A percentile compares a stretch with the other conserved stretches of the same genome.
phyloP scores from a whole-genome alignment of 345 rosid genomes.

The Excoecaria agallocha region DNA sequence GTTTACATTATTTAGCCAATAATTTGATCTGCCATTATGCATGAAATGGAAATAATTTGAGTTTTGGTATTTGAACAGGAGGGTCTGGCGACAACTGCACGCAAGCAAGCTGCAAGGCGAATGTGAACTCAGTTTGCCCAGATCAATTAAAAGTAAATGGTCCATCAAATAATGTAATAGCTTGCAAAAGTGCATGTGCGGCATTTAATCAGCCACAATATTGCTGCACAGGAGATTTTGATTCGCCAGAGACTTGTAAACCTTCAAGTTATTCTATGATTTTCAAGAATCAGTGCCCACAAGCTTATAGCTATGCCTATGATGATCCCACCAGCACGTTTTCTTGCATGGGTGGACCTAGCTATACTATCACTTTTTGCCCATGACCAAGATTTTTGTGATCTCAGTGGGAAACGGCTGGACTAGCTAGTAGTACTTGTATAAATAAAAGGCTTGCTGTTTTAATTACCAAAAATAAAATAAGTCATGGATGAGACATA shows the following conservation, averaged over 20 bases:
- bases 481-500: too few relatives aligned
- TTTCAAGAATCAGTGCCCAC: constrained; percentile 15
- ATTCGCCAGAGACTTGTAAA: constrained; percentile 16
- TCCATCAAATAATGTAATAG: constrained; percentile 22
- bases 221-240: constrained; percentile 33
- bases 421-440: too few relatives aligned
- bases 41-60: too few relatives aligned
- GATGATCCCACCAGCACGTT: constrained; percentile 13
- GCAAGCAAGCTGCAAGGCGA: constrained; percentile 18
- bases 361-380: constrained; percentile 14
- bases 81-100: constrained; percentile 22
- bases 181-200: constrained; percentile 42
- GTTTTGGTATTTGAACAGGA: too few relatives aligned
- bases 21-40: too few relatives aligned
- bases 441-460: too few relatives aligned
- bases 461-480: too few relatives aligned
- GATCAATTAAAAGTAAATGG: constrained; percentile 25
- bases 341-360: constrained; percentile 13
- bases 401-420: too few relatives aligned
- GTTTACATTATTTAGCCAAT: too few relatives aligned
- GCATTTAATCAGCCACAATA: constrained; percentile 31
- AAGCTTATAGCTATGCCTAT: constrained; percentile 22
- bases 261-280: constrained; percentile 27
- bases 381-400: background rate
- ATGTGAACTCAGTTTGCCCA: too few relatives aligned